phyloP scores from a whole-genome alignment of 768 basidiomycete genomes.

The Tephrocybe rancida region DNA sequence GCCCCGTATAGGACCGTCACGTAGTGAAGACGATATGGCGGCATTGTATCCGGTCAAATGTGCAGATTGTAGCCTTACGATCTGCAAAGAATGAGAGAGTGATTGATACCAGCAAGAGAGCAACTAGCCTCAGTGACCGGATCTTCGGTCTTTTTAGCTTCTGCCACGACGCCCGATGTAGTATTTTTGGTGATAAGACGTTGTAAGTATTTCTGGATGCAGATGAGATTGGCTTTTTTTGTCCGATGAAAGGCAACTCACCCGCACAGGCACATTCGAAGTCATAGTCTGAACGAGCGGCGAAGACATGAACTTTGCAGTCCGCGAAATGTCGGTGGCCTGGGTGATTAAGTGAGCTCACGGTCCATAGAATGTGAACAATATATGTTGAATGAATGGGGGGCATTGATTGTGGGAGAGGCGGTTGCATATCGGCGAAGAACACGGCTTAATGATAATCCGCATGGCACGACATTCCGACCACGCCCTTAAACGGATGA shows the following conservation, averaged over 20 bases:
- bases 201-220: slow-evolving; percentile 51
- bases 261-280: slow-evolving; percentile 62
- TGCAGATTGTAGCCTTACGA: slow-evolving; percentile 78
- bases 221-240: neutral
- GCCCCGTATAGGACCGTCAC: slow-evolving; percentile 73
- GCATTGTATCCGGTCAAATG: slow-evolving; percentile 75
- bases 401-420: neutral
- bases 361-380: neutral
- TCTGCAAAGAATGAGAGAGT: slow-evolving; percentile 35
- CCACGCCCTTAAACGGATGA: too few species aligned
- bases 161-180: slow-evolving; percentile 11
- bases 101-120: neutral
- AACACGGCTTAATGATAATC: too few species aligned
- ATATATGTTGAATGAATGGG: too few species aligned
- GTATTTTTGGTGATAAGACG: slow-evolving; percentile 42
- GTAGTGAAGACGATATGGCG: slow-evolving; percentile 74
- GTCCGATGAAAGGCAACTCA: slow-evolving; percentile 29
- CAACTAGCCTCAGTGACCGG: slow-evolving; percentile 46
- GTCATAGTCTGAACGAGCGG: slow-evolving; percentile 71
- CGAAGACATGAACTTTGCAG: slow-evolving; percentile 77
- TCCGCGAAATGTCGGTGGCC: slow-evolving; percentile 70
- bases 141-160: slow-evolving; percentile 23
- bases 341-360: slow-evolving; percentile 21
- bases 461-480: too few species aligned
- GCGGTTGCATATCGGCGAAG: too few species aligned